These are phyloP conservation scores for Nitzschia sp. DNA, from an alignment of 108 stramenopile species.

Conservation along the genomic window DNA sequence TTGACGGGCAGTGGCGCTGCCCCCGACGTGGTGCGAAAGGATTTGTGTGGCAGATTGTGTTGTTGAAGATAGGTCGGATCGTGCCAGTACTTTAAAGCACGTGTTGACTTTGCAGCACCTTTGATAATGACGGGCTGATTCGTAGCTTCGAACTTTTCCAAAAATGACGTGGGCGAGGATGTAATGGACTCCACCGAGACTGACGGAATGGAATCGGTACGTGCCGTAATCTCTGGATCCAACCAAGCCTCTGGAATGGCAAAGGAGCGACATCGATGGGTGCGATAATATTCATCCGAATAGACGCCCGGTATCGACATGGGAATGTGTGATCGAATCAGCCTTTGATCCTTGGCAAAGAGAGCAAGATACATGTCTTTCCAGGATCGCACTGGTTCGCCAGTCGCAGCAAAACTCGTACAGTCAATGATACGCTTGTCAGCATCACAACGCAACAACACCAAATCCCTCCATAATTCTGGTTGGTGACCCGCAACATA, in stretches of 20 bases:
- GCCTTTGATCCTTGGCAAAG: slow-evolving; percentile 1
- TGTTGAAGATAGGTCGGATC: slow-evolving; percentile 34
- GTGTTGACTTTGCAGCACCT: slow-evolving; percentile 57
- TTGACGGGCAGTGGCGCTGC: slow-evolving; percentile 75
- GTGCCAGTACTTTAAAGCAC: slow-evolving; percentile 62
- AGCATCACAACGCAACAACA: slow-evolving; percentile 44
- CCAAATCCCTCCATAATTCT: slow-evolving; percentile 86
- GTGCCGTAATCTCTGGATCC: slow-evolving; percentile 21
- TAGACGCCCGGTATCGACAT: slow-evolving; percentile 72
- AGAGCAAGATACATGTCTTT: slow-evolving; percentile 58
- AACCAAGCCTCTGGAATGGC: slow-evolving; percentile 66
- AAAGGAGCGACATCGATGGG: slow-evolving; percentile 81
- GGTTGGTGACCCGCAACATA: slow-evolving; percentile 84
- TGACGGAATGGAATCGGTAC: neutral
- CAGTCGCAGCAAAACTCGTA: neutral
- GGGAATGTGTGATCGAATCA: slow-evolving; percentile 46
- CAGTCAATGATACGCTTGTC: slow-evolving; percentile 17
- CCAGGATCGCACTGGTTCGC: slow-evolving; percentile 36
- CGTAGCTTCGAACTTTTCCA: slow-evolving; percentile 57
- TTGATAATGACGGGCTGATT: slow-evolving; percentile 72
- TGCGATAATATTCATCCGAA: slow-evolving; percentile 77
- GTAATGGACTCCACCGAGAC: slow-evolving; percentile 48
- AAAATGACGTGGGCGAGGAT: slow-evolving; percentile 38
- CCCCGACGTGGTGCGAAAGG: slow-evolving; percentile 80
- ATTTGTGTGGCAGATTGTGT: slow-evolving; percentile 9